Percentiles rank a stretch among this genome's conserved stretches.
Evolutionary conservation across 495 filamentous ascomycete genomes (phyloP).

Genomic region (Penicillium daleae): DNA sequence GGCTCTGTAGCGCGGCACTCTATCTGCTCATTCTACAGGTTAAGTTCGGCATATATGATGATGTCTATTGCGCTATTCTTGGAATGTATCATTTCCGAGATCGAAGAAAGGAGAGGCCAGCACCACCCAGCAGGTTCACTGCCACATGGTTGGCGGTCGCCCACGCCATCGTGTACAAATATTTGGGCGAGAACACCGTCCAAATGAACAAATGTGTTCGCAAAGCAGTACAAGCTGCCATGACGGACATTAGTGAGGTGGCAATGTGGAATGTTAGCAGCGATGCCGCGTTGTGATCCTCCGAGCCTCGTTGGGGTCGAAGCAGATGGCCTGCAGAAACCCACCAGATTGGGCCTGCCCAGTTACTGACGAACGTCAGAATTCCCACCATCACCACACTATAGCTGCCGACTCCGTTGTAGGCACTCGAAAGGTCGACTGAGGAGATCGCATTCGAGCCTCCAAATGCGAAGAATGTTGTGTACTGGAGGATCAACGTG

Average conservation of each 20-base stretch:
- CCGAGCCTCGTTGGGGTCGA: constrained; percentile 38
- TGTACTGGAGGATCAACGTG: constrained; percentile 68
- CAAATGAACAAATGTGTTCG: constrained; percentile 95
- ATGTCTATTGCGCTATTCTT: constrained; percentile 32
- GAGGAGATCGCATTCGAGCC: constrained; percentile 92
- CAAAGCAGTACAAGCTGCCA: constrained; percentile 83
- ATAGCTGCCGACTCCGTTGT: constrained; percentile 78
- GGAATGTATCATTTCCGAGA: constrained; percentile 10
- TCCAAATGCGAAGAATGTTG: constrained; percentile 87
- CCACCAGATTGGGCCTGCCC: constrained; percentile 93
- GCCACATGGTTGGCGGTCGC: constrained; percentile 75
- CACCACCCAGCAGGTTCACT: constrained; percentile 58
- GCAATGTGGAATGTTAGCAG: constrained; percentile 69
- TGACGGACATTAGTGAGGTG: constrained; percentile 66
- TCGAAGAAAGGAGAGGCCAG: constrained; percentile 56
- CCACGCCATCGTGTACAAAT: constrained; percentile 90
- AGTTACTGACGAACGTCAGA: constrained; percentile 86
- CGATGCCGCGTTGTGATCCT: constrained; percentile 50
- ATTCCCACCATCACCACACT: constrained; percentile 70
- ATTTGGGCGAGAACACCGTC: constrained; percentile 98
- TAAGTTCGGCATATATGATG: background rate
- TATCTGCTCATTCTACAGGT: background rate
- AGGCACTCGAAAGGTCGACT: constrained; percentile 79
- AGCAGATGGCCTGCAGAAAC: constrained; percentile 60
- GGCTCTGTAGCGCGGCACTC: constrained; percentile 8